A percentile compares a stretch with the other conserved stretches of the same genome.
phyloP scores from a whole-genome alignment of 805 yeast genomes.

The Ogataea corticis region DNA sequence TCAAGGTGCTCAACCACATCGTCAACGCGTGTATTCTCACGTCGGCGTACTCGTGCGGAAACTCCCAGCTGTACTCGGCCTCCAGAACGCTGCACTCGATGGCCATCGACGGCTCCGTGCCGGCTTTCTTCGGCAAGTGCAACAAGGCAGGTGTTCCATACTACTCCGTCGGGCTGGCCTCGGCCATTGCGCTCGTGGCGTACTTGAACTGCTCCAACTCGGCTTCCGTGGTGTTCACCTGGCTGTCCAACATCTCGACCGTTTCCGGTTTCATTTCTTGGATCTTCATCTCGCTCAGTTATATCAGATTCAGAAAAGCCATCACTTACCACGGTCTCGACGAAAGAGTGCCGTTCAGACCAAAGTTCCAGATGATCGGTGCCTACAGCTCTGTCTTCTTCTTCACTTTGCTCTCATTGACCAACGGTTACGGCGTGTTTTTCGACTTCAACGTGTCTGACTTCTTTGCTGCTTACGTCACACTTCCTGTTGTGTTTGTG shows the following conservation, averaged over 20 bases:
- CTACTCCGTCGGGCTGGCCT: slow-evolving; percentile 52
- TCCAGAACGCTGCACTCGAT: slow-evolving; percentile 75
- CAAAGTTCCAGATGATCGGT: slow-evolving; percentile 57
- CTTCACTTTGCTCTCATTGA: slow-evolving; percentile 50
- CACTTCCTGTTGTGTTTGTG: slow-evolving; percentile 53
- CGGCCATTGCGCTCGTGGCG: slow-evolving; percentile 53
- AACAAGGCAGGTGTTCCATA: slow-evolving; percentile 70
- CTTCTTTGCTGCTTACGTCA: slow-evolving; percentile 67
- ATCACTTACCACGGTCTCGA: slow-evolving; percentile 48
- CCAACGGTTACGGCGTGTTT: slow-evolving; percentile 63
- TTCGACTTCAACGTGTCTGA: slow-evolving; percentile 47
- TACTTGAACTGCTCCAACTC: slow-evolving; percentile 64
- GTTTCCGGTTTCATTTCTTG: slow-evolving; percentile 70
- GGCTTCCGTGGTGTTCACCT: slow-evolving; percentile 60
- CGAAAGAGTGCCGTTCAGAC: slow-evolving; percentile 58
- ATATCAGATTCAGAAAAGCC: slow-evolving; percentile 66
- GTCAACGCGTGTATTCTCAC: slow-evolving; percentile 70
- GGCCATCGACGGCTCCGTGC: slow-evolving; percentile 75
- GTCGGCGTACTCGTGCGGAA: slow-evolving; percentile 63
- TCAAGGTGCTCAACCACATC: slow-evolving; percentile 69
- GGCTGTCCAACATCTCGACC: slow-evolving; percentile 68
- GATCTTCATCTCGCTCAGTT: slow-evolving; percentile 55
- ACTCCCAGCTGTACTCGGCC: slow-evolving; percentile 71
- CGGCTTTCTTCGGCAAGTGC: slow-evolving; percentile 59
- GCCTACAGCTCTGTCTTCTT: slow-evolving; percentile 48